Conservation (phyloP, 106 monocot species). For the Dactylorhiza incarnata region DNA sequence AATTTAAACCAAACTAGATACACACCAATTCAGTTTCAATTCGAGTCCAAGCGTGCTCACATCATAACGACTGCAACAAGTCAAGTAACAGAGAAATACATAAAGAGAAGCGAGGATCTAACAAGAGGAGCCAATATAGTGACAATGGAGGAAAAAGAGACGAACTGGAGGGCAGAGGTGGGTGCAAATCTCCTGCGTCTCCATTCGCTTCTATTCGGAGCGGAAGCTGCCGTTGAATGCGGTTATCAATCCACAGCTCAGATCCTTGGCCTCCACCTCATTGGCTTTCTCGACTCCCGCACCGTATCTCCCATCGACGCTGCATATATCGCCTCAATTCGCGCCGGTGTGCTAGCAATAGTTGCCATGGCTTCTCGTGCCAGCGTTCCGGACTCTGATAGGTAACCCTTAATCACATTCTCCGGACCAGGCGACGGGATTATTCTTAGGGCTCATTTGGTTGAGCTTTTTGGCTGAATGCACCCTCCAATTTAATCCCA, state of each 20-base stretch:
- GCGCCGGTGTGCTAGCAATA: slow-evolving; percentile 32
- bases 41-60: too few relatives aligned
- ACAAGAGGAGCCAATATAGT: too few relatives aligned
- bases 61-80: too few relatives aligned
- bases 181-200: slow-evolving; percentile 45
- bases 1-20: too few relatives aligned
- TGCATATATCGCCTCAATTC: slow-evolving; percentile 50
- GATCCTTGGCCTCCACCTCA: slow-evolving; percentile 69
- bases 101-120: too few relatives aligned
- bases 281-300: slow-evolving; percentile 83
- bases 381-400: slow-evolving; percentile 58
- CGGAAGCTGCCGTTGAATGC: slow-evolving; percentile 40
- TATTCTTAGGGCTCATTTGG: not conserved
- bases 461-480: too few relatives aligned
- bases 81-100: too few relatives aligned
- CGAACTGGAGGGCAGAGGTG: slow-evolving; percentile 54
- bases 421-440: not conserved
- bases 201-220: slow-evolving; percentile 61
- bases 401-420: slow-evolving; percentile 25
- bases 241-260: slow-evolving; percentile 49
- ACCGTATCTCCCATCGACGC: slow-evolving; percentile 29
- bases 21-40: too few relatives aligned
- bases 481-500: too few relatives aligned
- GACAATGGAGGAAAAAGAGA: not conserved
- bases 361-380: slow-evolving; percentile 46